Percentiles rank a stretch among this genome's conserved stretches.
These are phyloP conservation scores for Actinomucor elegans DNA, from an alignment of 371 early-diverging fungal genomes.

Conservation along the genomic window DNA sequence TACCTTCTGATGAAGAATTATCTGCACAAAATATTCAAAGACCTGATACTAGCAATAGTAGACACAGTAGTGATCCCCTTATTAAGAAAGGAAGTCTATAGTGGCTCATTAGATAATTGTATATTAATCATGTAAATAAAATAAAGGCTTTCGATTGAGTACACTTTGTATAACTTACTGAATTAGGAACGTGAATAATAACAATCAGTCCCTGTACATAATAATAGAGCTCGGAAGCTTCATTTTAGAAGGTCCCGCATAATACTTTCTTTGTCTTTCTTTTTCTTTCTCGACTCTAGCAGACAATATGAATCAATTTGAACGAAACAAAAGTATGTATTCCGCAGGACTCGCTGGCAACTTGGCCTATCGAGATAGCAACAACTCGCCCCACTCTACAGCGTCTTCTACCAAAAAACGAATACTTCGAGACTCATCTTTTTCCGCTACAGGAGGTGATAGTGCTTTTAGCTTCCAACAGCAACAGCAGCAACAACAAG, in stretches of 20 bases:
- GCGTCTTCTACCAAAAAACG: no score
- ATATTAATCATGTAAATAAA: no score
- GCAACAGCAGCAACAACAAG: no score
- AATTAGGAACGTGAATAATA: no score
- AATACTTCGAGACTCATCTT: constrained; percentile 13
- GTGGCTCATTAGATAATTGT: no score
- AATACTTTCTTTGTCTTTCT: neutral
- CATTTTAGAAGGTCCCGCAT: no score
- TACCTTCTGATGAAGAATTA: neutral
- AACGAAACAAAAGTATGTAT: constrained; percentile 8
- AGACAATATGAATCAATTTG: constrained; percentile 2
- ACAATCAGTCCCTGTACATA: no score
- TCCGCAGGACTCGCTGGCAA: constrained; percentile 4
- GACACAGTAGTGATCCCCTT: constrained; percentile 10
- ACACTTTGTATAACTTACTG: no score
- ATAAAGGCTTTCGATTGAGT: no score
- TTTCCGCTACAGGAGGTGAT: neutral
- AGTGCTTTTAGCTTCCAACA: constrained; percentile 11
- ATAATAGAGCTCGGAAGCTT: no score
- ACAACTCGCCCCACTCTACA: no score
- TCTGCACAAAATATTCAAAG: neutral
- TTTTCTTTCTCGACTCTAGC: neutral
- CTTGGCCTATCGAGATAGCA: constrained; percentile 3
- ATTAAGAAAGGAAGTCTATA: constrained; percentile 1
- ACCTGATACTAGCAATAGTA: constrained; percentile 7